These are phyloP conservation scores for Diaporthe citriasiana DNA, from an alignment of 2,329 filamentous ascomycete genomes.

Conservation along the genomic window DNA sequence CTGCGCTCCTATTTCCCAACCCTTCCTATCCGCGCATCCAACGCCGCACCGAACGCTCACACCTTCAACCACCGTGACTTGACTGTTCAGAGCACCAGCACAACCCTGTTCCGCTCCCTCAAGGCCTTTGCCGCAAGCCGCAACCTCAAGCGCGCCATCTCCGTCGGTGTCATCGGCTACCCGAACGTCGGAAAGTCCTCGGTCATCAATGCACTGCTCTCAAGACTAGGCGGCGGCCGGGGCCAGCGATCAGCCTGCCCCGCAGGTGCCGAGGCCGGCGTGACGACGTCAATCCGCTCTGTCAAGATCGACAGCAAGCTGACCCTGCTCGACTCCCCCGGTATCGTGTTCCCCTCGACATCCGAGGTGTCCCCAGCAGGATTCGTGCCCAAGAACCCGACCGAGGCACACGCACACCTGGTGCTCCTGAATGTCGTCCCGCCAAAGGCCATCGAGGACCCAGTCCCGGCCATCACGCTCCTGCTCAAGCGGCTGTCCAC, in stretches of 20 bases:
- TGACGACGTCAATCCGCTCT: conserved; percentile 88
- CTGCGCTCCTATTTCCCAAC: conserved; percentile 93
- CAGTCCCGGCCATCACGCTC: conserved; percentile 86
- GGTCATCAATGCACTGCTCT: conserved; percentile 92
- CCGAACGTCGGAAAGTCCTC: conserved; percentile 97
- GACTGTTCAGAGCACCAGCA: conserved; percentile 87
- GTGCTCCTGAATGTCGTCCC: conserved; percentile 93
- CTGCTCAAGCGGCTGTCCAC: conserved; percentile 85
- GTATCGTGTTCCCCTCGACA: conserved; percentile 90
- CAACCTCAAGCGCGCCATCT: conserved; percentile 89
- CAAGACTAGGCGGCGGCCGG: conserved; percentile 77
- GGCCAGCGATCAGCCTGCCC: conserved; percentile 78
- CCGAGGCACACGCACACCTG: conserved; percentile 85
- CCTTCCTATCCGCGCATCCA: conserved; percentile 87
- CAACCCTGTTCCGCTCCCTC: conserved; percentile 87
- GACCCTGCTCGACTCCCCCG: conserved; percentile 92
- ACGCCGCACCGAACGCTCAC: conserved; percentile 85
- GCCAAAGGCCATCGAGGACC: conserved; percentile 94
- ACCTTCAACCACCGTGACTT: conserved; percentile 94
- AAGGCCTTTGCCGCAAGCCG: conserved; percentile 89
- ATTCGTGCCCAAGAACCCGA: conserved; percentile 70
- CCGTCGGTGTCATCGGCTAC: conserved; percentile 94
- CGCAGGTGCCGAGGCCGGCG: conserved; percentile 90
- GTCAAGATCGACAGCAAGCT: conserved; percentile 97
- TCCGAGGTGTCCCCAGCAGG: conserved; percentile 53